Evolutionary conservation across 148 eudicot genomes (phyloP), one percentile per base, ranked within the genome.

Genomic region (Camellia granthamiana): DNA sequence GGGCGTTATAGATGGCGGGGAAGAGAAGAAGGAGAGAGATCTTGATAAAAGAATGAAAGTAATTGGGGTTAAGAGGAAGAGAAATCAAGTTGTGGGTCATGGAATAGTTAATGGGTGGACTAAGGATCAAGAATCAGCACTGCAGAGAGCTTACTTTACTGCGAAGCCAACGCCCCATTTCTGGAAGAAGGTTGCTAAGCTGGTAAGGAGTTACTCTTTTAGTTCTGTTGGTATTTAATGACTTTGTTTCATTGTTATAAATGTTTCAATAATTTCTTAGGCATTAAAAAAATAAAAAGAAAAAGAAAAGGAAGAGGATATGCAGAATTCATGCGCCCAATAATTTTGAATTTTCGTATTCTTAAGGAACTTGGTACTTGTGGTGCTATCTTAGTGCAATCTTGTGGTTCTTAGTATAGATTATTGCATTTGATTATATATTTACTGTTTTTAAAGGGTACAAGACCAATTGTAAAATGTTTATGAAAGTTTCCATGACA

Each of bases 101-200:
- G 89, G 78, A 79, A 74, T 41, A 19, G 63, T 82, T 78, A 59
- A 66, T 58, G 95, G 91, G 19, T 96, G 99, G 99, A 91, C 91
- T 21, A 77, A 87, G 76, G 94, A 91, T 61, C 98, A 93, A 85
- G 95, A 92, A 77, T 65, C 77, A 79, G 93, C 95, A 4, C 80
- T 96, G 85, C 91, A 90, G 78, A 89, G 84, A 76, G 98, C 98
- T 88, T 93, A 89, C 85, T 87, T 88, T 64, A 81, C 89, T 51
- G 92, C 92, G 15, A 93, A 90, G 82, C 98, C 98, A 46, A 96
- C 97, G n/a, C 97, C 99, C 51, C 85, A 82, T 21, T 92, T 93
- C 83, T 93, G 98, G 98, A 96, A 92, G 88, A 92, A 79, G 72
- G 99, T 96, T 80, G 81, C 97, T 68, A 92, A 81, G 85, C 79